Evolutionary conservation across 257 asterid species (phyloP).

Genomic region (Solanum medicagineum): DNA sequence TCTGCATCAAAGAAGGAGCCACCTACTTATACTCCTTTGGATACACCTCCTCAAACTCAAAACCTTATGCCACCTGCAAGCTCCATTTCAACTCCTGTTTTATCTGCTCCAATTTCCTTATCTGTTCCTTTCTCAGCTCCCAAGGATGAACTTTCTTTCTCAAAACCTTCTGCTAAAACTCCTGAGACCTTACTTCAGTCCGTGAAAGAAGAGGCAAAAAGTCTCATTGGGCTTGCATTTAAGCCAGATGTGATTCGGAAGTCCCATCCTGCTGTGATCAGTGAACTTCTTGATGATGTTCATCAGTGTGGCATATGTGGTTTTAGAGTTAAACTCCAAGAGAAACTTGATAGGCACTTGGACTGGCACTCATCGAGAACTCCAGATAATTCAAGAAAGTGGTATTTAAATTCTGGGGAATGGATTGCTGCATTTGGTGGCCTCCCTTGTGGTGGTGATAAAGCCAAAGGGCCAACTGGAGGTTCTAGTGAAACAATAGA

Average conservation of each 20-base stretch:
- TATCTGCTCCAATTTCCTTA: conserved; percentile 24
- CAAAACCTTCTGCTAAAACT: conserved; percentile 15
- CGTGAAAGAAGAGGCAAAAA: conserved; percentile 16
- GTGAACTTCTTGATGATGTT: conserved; percentile 49
- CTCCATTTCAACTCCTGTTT: conserved; percentile 20
- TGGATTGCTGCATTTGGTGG: conserved; percentile 42
- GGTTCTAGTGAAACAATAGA: conserved; percentile 22
- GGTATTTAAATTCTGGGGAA: conserved; percentile 42
- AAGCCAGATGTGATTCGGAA: conserved; percentile 51
- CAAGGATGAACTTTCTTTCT: conserved; percentile 14
- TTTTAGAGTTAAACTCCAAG: conserved; percentile 48
- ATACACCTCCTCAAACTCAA: conserved; percentile 20
- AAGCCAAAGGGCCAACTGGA: conserved; percentile 2
- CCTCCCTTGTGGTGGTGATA: not conserved
- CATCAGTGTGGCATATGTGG: conserved; percentile 61
- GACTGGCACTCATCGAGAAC: conserved; percentile 59
- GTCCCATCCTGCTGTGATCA: conserved; percentile 52
- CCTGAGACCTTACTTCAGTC: conserved; percentile 20
- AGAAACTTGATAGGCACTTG: conserved; percentile 60
- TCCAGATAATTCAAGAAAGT: conserved; percentile 34
- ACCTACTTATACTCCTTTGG: conserved; percentile 11
- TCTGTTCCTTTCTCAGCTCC: conserved; percentile 20
- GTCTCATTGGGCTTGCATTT: conserved; percentile 61
- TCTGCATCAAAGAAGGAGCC: conserved; percentile 45
- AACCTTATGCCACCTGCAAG: conserved; percentile 23